Evolutionary conservation across 2,329 filamentous ascomycete species (phyloP).

Genomic region (Alternaria incomplexa): DNA sequence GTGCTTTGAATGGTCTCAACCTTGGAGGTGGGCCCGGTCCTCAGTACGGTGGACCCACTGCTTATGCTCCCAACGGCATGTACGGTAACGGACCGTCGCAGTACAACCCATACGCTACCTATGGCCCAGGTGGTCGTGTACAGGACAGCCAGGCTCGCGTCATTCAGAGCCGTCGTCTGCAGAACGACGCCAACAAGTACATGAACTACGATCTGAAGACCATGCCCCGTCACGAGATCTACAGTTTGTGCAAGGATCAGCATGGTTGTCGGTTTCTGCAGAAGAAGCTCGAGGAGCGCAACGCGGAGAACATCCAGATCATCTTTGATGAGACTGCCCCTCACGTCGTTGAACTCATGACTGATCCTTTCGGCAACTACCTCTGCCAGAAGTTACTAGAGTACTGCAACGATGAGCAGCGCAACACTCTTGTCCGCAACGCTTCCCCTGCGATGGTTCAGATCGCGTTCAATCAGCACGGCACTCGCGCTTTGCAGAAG

Average conservation of each 20-base stretch:
- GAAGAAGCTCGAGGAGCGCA: conserved; percentile 93
- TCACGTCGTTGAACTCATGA: conserved; percentile 97
- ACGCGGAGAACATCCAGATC: conserved; percentile 81
- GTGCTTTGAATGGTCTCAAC: conserved; percentile 70
- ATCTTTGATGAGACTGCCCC: conserved; percentile 94
- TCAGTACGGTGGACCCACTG: conserved; percentile 47
- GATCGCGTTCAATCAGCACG: conserved; percentile 96
- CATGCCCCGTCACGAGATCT: conserved; percentile 77
- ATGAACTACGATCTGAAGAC: conserved; percentile 82
- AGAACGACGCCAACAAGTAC: conserved; percentile 75
- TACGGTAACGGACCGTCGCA: conserved; percentile 28
- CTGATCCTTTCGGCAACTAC: conserved; percentile 97
- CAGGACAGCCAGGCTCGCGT: conserved; percentile 78
- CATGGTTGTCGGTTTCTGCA: conserved; percentile 96
- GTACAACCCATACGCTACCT: conserved; percentile 41
- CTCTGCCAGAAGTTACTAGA: conserved; percentile 98
- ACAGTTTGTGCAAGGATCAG: conserved; percentile 93
- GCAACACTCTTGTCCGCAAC: conserved; percentile 89
- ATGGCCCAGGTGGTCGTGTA: conserved; percentile 57
- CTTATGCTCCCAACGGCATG: conserved; percentile 31
- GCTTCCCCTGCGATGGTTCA: conserved; percentile 85
- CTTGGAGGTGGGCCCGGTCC: conserved; percentile 35
- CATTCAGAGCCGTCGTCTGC: conserved; percentile 75
- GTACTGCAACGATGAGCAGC: conserved; percentile 93
- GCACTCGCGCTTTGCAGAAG: conserved; percentile 94